These are phyloP conservation scores for Rhytidhysteron rufulum DNA, from an alignment of 2,329 filamentous ascomycete genomes.

Conservation along the genomic window DNA sequence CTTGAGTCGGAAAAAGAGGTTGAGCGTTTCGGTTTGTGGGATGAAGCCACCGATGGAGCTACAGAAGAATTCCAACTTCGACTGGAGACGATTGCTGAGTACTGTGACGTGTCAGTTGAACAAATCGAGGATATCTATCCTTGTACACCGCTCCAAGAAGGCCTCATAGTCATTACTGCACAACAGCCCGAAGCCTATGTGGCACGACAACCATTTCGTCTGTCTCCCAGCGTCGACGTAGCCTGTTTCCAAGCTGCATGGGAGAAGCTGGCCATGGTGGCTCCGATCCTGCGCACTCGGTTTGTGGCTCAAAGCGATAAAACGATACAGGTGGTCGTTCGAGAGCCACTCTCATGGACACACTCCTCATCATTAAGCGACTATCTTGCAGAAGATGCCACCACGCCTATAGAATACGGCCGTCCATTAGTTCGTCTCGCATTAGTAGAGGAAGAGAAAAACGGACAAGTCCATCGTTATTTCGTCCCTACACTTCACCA, in stretches of 20 bases:
- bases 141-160: conserved; percentile 41
- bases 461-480: too few species aligned
- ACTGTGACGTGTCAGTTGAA: conserved; percentile 21
- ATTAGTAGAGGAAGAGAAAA: conserved; percentile 6
- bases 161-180: conserved; percentile 37
- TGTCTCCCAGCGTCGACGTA: conserved; percentile 23
- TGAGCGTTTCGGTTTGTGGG: conserved; percentile 31
- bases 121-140: conserved; percentile 39
- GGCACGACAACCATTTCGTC: conserved; percentile 31
- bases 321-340: conserved; percentile 32
- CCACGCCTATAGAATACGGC: conserved; percentile 8
- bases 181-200: conserved; percentile 36
- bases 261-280: conserved; percentile 25
- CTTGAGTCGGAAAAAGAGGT: conserved; percentile 18
- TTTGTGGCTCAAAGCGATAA: conserved; percentile 36
- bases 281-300: conserved; percentile 37
- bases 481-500: conserved; percentile 24
- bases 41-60: conserved; percentile 15
- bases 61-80: conserved; percentile 28
- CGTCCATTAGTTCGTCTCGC: conserved; percentile 10
- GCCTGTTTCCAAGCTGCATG: conserved; percentile 35
- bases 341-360: conserved; percentile 20
- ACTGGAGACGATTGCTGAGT: too few species aligned
- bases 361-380: conserved; percentile 5
- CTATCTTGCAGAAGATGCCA: conserved; percentile 8